These are phyloP conservation scores for Xylariaceae sp. DNA, from an alignment of 2,329 filamentous ascomycete species.

Conservation along the genomic window DNA sequence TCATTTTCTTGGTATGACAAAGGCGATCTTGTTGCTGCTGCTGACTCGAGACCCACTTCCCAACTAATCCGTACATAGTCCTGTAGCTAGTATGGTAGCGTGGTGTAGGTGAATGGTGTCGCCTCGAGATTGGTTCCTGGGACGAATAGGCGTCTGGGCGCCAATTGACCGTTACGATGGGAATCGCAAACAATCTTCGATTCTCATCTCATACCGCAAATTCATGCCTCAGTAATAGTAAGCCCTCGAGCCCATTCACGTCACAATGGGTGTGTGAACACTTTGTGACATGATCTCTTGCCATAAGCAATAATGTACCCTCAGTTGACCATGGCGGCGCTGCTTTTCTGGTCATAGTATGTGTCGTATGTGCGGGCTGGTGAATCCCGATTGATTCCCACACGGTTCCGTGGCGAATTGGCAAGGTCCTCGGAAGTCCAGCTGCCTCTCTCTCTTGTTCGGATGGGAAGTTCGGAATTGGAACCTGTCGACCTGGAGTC, in stretches of 20 bases:
- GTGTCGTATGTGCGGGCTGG: not conserved
- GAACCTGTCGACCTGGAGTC: not conserved
- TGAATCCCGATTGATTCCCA: too few species aligned
- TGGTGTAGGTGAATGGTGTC: constrained; percentile 1
- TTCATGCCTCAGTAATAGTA: not conserved
- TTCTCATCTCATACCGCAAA: not conserved
- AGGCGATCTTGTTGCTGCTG: constrained; percentile 14
- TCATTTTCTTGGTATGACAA: constrained; percentile 6
- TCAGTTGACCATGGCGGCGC: not conserved
- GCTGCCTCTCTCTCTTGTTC: not conserved
- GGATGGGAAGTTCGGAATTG: not conserved
- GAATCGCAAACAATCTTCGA: not conserved
- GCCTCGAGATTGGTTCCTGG: not conserved
- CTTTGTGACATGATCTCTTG: not conserved
- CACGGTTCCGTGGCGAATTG: too few species aligned
- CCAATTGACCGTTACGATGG: not conserved
- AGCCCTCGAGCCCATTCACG: not conserved
- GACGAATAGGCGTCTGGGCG: not conserved
- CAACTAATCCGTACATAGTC: not conserved
- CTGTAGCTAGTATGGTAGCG: not conserved
- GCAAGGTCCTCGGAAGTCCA: not conserved
- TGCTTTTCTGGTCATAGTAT: not conserved
- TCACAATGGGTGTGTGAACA: not conserved
- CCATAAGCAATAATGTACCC: not conserved
- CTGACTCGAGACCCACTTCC: constrained; percentile 12